phyloP scores from a whole-genome alignment of 2,329 filamentous ascomycete species.

The Magnaporthiopsis incrustans region DNA sequence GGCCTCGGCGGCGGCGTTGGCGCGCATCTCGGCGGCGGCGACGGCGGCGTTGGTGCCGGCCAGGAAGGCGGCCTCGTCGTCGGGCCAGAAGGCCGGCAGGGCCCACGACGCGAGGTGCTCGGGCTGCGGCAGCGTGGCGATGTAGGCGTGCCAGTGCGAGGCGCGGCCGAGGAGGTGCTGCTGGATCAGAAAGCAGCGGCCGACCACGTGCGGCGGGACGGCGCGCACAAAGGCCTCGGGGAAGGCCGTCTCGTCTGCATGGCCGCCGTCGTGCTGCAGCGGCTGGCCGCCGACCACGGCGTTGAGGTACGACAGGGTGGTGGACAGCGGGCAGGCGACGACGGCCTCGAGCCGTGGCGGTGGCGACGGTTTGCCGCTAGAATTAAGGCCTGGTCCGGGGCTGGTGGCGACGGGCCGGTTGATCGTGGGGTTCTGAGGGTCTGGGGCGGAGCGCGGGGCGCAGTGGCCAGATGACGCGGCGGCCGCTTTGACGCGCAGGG shows the following conservation, averaged over 20 bases:
- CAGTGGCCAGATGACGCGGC: slow-evolving; percentile 12
- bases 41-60: slow-evolving; percentile 45
- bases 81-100: slow-evolving; percentile 56
- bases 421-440: neutral
- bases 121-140: slow-evolving; percentile 56
- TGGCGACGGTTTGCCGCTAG: too few species aligned
- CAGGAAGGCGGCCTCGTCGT: slow-evolving; percentile 49
- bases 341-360: slow-evolving; percentile 24
- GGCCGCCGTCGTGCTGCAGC: slow-evolving; percentile 5
- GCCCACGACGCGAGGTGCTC: slow-evolving; percentile 40
- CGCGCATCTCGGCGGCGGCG: slow-evolving; percentile 38
- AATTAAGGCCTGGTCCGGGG: neutral
- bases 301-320: slow-evolving; percentile 53
- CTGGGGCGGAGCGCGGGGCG: neutral
- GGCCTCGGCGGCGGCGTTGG: slow-evolving; percentile 38
- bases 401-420: neutral
- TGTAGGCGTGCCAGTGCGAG: slow-evolving; percentile 64
- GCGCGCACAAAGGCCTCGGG: slow-evolving; percentile 39
- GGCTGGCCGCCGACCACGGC: slow-evolving; percentile 26
- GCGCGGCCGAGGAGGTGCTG: slow-evolving; percentile 50
- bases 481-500: slow-evolving; percentile 39
- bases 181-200: slow-evolving; percentile 61
- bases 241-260: slow-evolving; percentile 25
- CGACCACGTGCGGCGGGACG: slow-evolving; percentile 50
- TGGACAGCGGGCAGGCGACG: slow-evolving; percentile 42